Evolutionary conservation across 768 basidiomycete genomes (phyloP), one percentile per base, ranked within the genome.

Genomic region (Suillus spraguei): DNA sequence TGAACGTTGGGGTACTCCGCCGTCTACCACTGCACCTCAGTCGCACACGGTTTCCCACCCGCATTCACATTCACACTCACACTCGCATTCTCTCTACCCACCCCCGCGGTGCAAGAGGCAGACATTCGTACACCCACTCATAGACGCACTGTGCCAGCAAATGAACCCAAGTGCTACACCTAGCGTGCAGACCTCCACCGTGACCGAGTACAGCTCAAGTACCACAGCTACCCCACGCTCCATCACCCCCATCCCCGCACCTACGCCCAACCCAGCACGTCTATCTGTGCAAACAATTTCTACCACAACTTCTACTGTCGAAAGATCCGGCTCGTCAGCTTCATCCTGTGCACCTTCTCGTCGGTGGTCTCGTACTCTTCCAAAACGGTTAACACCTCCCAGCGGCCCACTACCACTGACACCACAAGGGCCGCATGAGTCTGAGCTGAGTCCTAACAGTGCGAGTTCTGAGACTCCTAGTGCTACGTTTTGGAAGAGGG

Each of bases 351-450:
- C 73, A 46, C 56, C 56, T 28, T 73, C 72, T 11, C 81, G 79
- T 60, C 77, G 85, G 59, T 86, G 87, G 86, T 87, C 87, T 42
- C 79, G 83, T 59, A 33, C 71, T 78, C 65, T 82, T 36, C 88
- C 88, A 10, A 80, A 83, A 24, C 80, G 82, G 54, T 71, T 80
- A 56, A 83, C 83, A 5, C 87, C 88, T 11, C 87, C 89, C 2
- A 81, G 77, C 33, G 88, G 86, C 7, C 87, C 88, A 17, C 28
- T 58, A 17, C 56, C 56, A 1, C 17, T 32, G 3, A 58, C 56
- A 81, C 76, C 87, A 5, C 81, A 83, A 17, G 71, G 82, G 32
- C 85, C 78, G 6, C 50, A 63, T 76, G 55, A 58, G 24, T 41
- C 39, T 13, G 38, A 41, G 28, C 24, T 41, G 3, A 41, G 56